Evolutionary conservation across 2,329 filamentous ascomycete species (phyloP), one percentile per base, ranked within the genome.

Genomic region (Colletotrichum truncatum): DNA sequence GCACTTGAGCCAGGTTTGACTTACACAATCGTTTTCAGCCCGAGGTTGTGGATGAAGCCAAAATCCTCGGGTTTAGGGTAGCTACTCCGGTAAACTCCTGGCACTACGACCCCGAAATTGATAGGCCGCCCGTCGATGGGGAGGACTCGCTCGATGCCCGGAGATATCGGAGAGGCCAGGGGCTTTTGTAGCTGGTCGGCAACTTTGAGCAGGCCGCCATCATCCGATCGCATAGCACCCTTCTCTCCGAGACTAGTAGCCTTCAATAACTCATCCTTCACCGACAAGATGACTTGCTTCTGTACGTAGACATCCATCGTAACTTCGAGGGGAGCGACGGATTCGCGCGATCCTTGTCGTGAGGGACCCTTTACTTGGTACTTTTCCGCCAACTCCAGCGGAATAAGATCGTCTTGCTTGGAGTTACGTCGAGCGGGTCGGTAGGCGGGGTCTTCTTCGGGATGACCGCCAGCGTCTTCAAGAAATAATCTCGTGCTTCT

Each of bases 21-120:
- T 77, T 82, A 93, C 88, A 97, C 84, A 63, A 97, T 90, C 14
- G 91, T 95, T 80, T 92, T 94, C 67, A 98, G 81, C 10, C 87
- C 82, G 52, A 97, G 82, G 25, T 81, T 82, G 71, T 85, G 81
- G 58, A 97, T 80, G 72, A 92, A 95, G 4, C 82, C 82, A 68
- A 92, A 91, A 73, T 97, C 91, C 61, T 89, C 85, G 5, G 84
- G 77, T 67, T 88, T 82, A 3, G 94, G 94, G 74, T 94, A 97
- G 69, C 91, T 91, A 77, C 93, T 95, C 55, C 94, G 88, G 75
- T 93, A 97, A 26, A 98, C 84, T 8, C 91, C 90, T 6, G 89
- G 86, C 18, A 90, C 80, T 18, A 97, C 91, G 26, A 88, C 80
- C 16, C 91, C 93, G 77, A 95, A 97, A 74, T 97, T 97, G 69